Base-by-base conservation (phyloP, 2,329 filamentous ascomycete genomes). In the Westerdykella sp. region DNA sequence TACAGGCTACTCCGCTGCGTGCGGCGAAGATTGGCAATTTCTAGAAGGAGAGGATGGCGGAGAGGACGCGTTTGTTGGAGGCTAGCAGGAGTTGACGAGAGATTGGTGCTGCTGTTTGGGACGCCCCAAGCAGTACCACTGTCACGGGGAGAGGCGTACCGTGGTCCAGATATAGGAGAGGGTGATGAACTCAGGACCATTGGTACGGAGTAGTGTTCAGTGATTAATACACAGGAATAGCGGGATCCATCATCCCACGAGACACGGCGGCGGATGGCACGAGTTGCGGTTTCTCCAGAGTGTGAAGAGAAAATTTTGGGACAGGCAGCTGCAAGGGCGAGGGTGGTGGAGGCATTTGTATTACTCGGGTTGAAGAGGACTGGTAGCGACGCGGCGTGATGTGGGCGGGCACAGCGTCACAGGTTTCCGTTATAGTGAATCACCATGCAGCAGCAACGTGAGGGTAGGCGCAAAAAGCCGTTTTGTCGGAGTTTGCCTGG, bases 371-470 rank as follows among this genome's bases (percentile, higher is more conserved):
- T 49, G 50, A 45, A 48, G 49, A 21, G 39, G 34, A 53, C 41
- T 54, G 59, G 60, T 59, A 62, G 54, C 56, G 57, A 57, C 46
- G 46, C 51, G 48, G 53, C 47, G 51, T 54, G 45, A 55, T 49
- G 21, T 40, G 48, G 48, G 42, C 42, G 28, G 32, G 40, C 46
- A 48, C 49, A 43, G 44, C 44, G 45, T 39, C 40, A 34, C 34
- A 30, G 42, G 48, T 54, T 56, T 54, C 53, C 53, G 50, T 41
- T 62, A 57, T 44, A 58, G 53, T 57, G 53, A 39, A 44, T 47
- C 50, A 55, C 53, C 50, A 60, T 53, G 57, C 54, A 55, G 48
- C 47, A 46, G 44, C 46, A 54, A 49, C 51, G 52, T 51, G 53
- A 49, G 43, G 42, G 47, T 53, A 44, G 46, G 15, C n/a, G 32